These are phyloP conservation scores for Irpex lacteus DNA, from an alignment of 1,284 basidiomycete genomes.

Conservation along the genomic window DNA sequence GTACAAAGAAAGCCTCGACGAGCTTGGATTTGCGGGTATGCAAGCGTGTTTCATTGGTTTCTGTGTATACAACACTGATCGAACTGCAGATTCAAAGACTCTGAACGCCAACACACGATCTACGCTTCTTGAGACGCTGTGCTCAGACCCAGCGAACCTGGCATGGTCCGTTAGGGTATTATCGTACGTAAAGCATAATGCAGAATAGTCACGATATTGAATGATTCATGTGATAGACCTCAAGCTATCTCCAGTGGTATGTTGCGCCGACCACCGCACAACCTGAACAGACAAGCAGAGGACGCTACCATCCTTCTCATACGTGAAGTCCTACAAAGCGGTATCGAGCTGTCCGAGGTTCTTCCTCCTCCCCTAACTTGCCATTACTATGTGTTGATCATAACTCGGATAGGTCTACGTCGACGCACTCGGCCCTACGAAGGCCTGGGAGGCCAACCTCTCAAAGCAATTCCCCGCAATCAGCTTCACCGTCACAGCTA, in stretches of 20 bases:
- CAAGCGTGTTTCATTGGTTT: background rate
- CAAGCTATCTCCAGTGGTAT: conserved; percentile 92
- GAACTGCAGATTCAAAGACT: conserved; percentile 81
- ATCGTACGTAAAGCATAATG: conserved; percentile 39
- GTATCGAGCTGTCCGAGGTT: conserved; percentile 85
- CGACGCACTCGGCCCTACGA: conserved; percentile 90
- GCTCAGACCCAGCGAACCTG: conserved; percentile 64
- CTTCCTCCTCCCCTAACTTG: background rate
- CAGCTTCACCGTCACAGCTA: conserved; percentile 85
- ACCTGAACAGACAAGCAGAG: conserved; percentile 92
- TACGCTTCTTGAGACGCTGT: conserved; percentile 56
- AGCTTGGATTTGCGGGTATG: conserved; percentile 86
- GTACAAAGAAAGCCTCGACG: conserved; percentile 74
- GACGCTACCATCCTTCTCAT: conserved; percentile 91
- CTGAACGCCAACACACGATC: conserved; percentile 76
- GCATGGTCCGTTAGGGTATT: conserved; percentile 86
- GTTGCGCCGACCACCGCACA: conserved; percentile 81
- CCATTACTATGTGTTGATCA: no score
- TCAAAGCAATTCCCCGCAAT: conserved; percentile 80
- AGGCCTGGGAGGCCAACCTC: conserved; percentile 81
- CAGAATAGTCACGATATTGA: background rate
- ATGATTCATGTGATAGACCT: conserved; percentile 44
- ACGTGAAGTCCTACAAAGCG: conserved; percentile 74
- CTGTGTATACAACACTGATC: background rate
- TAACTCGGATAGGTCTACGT: conserved; percentile 74